Percentiles rank a stretch among this genome's conserved stretches.
These are phyloP conservation scores for Cladosporium sp. DNA, from an alignment of 2,329 filamentous ascomycete species.

Conservation along the genomic window DNA sequence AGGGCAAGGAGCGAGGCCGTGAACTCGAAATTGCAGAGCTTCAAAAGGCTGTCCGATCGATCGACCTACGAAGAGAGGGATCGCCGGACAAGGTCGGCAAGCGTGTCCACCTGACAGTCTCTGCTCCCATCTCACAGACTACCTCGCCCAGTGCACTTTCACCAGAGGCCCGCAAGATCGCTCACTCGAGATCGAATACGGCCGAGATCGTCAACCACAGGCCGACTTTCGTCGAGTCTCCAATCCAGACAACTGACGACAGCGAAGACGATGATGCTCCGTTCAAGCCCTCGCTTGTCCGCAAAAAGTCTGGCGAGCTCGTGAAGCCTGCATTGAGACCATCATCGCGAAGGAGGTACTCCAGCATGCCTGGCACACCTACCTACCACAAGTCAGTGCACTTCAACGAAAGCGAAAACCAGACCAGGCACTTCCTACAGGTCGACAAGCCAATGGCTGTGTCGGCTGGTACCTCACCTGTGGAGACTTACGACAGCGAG, in stretches of 20 bases:
- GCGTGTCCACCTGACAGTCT: slow-evolving; percentile 24
- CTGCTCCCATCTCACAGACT: slow-evolving; percentile 38
- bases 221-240: slow-evolving; percentile 47
- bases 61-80: slow-evolving; percentile 64
- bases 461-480: slow-evolving; percentile 88
- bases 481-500: slow-evolving; percentile 84
- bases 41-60: slow-evolving; percentile 78
- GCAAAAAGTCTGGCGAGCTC: slow-evolving; percentile 97
- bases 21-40: slow-evolving; percentile 60
- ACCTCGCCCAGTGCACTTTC: slow-evolving; percentile 48
- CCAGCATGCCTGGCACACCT: slow-evolving; percentile 95
- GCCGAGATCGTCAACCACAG: slow-evolving; percentile 51
- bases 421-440: slow-evolving; percentile 92
- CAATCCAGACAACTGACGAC: slow-evolving; percentile 48
- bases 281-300: slow-evolving; percentile 82
- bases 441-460: slow-evolving; percentile 94
- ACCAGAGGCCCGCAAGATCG: slow-evolving; percentile 59
- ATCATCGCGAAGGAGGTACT: slow-evolving; percentile 76
- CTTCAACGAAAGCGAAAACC: slow-evolving; percentile 94
- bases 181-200: slow-evolving; percentile 61
- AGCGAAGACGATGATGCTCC: slow-evolving; percentile 54
- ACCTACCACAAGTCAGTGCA: slow-evolving; percentile 97
- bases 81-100: slow-evolving; percentile 52
- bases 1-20: slow-evolving; percentile 39
- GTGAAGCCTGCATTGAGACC: slow-evolving; percentile 87